Evolutionary conservation across 345 rosid species (phyloP).

Genomic region (Moricandia arvensis): DNA sequence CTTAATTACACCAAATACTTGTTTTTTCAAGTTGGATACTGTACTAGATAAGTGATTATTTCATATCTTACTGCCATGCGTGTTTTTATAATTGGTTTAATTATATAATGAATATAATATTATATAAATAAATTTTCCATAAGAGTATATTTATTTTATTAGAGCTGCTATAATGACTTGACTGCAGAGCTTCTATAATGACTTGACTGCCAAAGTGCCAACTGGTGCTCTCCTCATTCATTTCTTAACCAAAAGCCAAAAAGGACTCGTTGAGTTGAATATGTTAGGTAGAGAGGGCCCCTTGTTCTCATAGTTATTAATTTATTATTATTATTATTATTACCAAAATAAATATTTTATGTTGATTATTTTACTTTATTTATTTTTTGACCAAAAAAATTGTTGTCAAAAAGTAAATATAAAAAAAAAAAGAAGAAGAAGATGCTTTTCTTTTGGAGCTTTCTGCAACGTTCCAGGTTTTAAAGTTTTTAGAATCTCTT

Average conservation of each 20-base stretch:
- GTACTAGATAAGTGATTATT: no score
- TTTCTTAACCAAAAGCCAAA: slow-evolving; percentile 5
- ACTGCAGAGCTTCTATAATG: no score
- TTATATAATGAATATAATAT: no score
- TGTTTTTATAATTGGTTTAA: no score
- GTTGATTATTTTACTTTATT: not conserved
- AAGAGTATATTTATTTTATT: no score
- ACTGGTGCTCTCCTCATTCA: not conserved
- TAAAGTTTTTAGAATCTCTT: slow-evolving; percentile 6
- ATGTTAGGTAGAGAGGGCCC: slow-evolving; percentile 10
- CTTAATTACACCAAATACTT: no score
- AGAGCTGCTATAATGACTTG: no score
- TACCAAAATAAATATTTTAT: not conserved
- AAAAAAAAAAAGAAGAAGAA: not conserved
- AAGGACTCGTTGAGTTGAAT: not conserved
- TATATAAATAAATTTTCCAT: no score
- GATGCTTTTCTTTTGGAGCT: slow-evolving; percentile 33
- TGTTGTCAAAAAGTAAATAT: not conserved
- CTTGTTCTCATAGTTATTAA: not conserved
- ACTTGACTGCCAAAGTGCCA: not conserved
- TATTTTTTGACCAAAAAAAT: not conserved
- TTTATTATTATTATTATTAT: not conserved
- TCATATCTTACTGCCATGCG: no score
- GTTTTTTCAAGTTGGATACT: no score
- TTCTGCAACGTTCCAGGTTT: slow-evolving; percentile 29